A percentile compares a stretch with the other conserved stretches of the same genome.
Conservation (phyloP, 805 yeast genomes). For the Debaryomyces tyrocola region DNA sequence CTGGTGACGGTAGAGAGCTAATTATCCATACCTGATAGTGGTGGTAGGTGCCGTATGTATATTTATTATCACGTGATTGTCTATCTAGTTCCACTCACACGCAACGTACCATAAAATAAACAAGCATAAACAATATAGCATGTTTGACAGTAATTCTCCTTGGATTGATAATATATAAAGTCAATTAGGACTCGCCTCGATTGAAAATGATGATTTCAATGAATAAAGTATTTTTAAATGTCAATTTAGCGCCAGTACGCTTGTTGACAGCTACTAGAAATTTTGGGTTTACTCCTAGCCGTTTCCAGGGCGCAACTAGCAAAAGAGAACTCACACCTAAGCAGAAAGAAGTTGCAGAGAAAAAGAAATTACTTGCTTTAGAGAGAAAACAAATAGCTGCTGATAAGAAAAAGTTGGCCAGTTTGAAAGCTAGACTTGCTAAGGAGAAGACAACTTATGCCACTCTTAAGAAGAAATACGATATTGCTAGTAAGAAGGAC, state of each 20-base stretch:
- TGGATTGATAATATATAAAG: not conserved
- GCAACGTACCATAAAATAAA: not conserved
- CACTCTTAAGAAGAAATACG: constrained; percentile 17
- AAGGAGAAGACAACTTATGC: constrained; percentile 14
- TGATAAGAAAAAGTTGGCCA: constrained; percentile 15
- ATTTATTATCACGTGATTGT: no score
- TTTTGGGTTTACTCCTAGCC: not conserved
- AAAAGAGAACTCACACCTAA: not conserved
- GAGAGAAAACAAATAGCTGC: constrained; percentile 4
- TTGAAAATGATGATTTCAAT: not conserved
- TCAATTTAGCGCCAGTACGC: not conserved
- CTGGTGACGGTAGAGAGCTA: no score
- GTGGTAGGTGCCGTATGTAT: no score
- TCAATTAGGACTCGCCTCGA: not conserved
- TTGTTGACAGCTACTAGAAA: not conserved
- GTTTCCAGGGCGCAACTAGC: not conserved
- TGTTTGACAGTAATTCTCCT: no score
- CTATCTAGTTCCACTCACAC: not conserved
- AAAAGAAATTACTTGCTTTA: constrained; percentile 2
- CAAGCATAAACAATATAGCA: not conserved
- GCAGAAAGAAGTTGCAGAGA: constrained; percentile 1
- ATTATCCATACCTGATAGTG: no score
- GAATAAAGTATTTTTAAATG: not conserved
- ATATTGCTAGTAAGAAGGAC: constrained; percentile 13
- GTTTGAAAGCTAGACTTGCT: constrained; percentile 16